Percentiles rank a stretch among this genome's conserved stretches.
Evolutionary conservation across 2,329 filamentous ascomycete species (phyloP).

Genomic region (Aureobasidium lini): DNA sequence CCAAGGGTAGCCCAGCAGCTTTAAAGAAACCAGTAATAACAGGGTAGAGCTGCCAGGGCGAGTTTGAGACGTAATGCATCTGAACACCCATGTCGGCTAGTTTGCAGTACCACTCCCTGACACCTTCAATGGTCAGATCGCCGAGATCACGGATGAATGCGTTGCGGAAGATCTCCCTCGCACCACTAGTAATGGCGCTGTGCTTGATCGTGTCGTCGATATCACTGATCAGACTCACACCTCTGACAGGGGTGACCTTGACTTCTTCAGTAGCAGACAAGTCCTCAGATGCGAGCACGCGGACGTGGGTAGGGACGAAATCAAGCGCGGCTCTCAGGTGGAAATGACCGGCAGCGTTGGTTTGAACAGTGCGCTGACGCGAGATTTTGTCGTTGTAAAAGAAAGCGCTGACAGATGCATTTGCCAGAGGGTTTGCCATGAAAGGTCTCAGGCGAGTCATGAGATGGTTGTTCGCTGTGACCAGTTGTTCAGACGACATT

Average conservation of each 20-base stretch:
- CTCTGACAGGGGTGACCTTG: conserved; percentile 65
- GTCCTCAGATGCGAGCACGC: conserved; percentile 77
- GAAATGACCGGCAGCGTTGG: conserved; percentile 87
- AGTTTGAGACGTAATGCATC: conserved; percentile 98
- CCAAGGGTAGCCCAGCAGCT: conserved; percentile 69
- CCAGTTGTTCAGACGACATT: conserved; percentile 68
- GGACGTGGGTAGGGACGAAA: conserved; percentile 83
- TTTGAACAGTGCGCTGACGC: conserved; percentile 74
- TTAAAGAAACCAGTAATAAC: conserved; percentile 80
- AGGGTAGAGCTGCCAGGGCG: conserved; percentile 94
- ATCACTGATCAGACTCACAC: conserved; percentile 91
- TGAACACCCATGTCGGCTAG: conserved; percentile 74
- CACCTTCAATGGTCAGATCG: conserved; percentile 77
- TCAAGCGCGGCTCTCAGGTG: conserved; percentile 69
- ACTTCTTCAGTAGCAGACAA: conserved; percentile 76
- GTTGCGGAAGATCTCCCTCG: conserved; percentile 92
- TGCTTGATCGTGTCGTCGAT: conserved; percentile 97
- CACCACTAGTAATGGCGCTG: conserved; percentile 79
- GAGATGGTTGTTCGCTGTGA: conserved; percentile 74
- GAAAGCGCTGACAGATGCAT: conserved; percentile 78
- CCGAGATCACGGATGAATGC: conserved; percentile 82
- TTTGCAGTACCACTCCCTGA: conserved; percentile 78
- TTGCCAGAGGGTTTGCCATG: conserved; percentile 71
- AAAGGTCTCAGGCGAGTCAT: conserved; percentile 86
- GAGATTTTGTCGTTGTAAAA: conserved; percentile 86